Evolutionary conservation across 2,329 filamentous ascomycete genomes (phyloP).

Genomic region (Monilinia vaccinii-corymbosi): DNA sequence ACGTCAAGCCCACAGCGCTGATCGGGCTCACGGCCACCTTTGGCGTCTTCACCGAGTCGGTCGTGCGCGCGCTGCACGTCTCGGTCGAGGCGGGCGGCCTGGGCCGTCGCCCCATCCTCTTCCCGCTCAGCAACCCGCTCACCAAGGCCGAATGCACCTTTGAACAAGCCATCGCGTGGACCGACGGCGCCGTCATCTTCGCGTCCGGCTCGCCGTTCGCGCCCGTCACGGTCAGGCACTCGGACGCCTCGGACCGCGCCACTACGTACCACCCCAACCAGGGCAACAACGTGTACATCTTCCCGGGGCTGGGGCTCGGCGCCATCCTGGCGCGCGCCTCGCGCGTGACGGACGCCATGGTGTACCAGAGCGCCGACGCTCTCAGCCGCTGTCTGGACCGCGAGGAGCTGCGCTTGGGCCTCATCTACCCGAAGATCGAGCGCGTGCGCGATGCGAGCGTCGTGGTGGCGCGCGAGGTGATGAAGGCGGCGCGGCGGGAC

Average conservation of each 20-base stretch:
- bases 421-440: conserved; percentile 85
- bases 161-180: conserved; percentile 84
- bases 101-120: conserved; percentile 80
- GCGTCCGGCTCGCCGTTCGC: conserved; percentile 92
- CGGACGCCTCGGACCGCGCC: conserved; percentile 37
- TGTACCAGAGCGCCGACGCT: conserved; percentile 83
- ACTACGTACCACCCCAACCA: conserved; percentile 69
- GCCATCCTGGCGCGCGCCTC: conserved; percentile 85
- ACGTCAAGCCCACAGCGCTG: conserved; percentile 88
- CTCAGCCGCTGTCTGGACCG: conserved; percentile 69
- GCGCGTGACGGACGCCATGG: conserved; percentile 87
- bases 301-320: conserved; percentile 90
- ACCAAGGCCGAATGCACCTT: conserved; percentile 98
- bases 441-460: conserved; percentile 87
- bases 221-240: conserved; percentile 55
- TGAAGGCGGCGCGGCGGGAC: conserved; percentile 79
- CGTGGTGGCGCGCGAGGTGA: conserved; percentile 80
- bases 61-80: conserved; percentile 62
- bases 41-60: conserved; percentile 83
- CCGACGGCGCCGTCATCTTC: conserved; percentile 84
- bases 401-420: conserved; percentile 72
- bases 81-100: conserved; percentile 53
- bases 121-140: conserved; percentile 92
- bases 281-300: conserved; percentile 86
- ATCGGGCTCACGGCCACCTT: conserved; percentile 92